Evolutionary conservation across 2,329 filamentous ascomycete species (phyloP).

Genomic region (Ceratocystis cubensis): DNA sequence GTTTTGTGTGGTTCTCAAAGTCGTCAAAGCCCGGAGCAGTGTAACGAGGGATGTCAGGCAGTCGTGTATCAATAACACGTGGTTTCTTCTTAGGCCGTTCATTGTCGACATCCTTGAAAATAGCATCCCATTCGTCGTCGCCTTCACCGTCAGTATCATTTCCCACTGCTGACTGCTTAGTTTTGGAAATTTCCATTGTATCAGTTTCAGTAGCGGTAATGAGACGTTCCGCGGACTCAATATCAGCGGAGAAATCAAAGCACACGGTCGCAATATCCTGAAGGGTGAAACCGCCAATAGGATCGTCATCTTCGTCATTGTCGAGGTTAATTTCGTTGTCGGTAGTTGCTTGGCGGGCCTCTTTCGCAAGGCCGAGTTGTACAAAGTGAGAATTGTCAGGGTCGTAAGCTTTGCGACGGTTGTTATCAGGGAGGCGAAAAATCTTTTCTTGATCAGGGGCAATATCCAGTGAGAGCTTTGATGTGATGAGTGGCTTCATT

Average conservation of each 20-base stretch:
- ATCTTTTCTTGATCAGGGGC: slow-evolving; percentile 73
- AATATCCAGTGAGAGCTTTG: slow-evolving; percentile 78
- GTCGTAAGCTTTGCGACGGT: slow-evolving; percentile 42
- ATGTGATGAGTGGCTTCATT: slow-evolving; percentile 70
- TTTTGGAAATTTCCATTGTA: neutral
- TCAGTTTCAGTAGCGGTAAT: slow-evolving; percentile 9
- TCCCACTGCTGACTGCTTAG: slow-evolving; percentile 21
- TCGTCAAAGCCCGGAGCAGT: slow-evolving; percentile 65
- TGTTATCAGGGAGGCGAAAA: slow-evolving; percentile 52
- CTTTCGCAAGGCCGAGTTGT: slow-evolving; percentile 30
- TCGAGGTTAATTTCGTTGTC: slow-evolving; percentile 37
- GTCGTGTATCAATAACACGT: slow-evolving; percentile 46
- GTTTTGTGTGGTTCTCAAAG: slow-evolving; percentile 59
- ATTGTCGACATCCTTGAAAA: slow-evolving; percentile 43
- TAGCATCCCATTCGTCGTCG: slow-evolving; percentile 47
- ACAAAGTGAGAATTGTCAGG: slow-evolving; percentile 27
- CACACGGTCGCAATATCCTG: slow-evolving; percentile 76
- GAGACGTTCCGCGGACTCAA: slow-evolving; percentile 22
- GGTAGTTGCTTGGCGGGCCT: slow-evolving; percentile 25
- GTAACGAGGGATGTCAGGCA: slow-evolving; percentile 46
- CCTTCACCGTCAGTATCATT: slow-evolving; percentile 22
- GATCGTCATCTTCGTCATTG: slow-evolving; percentile 46
- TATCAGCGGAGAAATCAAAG: slow-evolving; percentile 23
- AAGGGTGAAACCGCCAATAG: slow-evolving; percentile 61
- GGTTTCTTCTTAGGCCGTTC: slow-evolving; percentile 51